Evolutionary conservation across 768 basidiomycete species (phyloP).

Genomic region (Phallus indusiatus): DNA sequence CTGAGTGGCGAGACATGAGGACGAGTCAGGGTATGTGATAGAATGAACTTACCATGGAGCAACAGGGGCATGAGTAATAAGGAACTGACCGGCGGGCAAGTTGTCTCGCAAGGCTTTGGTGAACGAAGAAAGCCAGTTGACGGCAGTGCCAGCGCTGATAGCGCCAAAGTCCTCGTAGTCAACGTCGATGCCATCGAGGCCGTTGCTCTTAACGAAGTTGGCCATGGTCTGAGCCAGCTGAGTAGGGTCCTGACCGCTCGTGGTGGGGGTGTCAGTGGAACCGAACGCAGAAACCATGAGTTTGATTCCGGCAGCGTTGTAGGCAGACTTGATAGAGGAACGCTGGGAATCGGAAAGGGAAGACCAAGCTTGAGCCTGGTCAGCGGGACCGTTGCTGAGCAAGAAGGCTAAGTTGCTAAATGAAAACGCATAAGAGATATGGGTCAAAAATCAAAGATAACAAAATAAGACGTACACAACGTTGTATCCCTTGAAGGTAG

Average conservation of each 20-base stretch:
- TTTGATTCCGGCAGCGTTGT: constrained; percentile 16
- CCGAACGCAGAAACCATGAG: constrained; percentile 17
- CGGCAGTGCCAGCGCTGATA: constrained; percentile 14
- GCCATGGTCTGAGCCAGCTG: constrained; percentile 25
- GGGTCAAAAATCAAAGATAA: constrained; percentile 4
- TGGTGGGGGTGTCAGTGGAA: constrained; percentile 20
- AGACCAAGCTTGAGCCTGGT: constrained; percentile 11
- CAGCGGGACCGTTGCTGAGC: constrained; percentile 8
- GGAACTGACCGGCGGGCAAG: constrained; percentile 15
- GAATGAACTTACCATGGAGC: constrained; percentile 11
- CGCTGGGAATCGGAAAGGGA: constrained; percentile 6
- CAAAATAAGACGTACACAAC: not conserved
- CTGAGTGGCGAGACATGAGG: not conserved
- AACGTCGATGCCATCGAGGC: constrained; percentile 3
- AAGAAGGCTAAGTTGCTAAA: constrained; percentile 11
- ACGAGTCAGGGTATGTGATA: not conserved
- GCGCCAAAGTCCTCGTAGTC: constrained; percentile 15
- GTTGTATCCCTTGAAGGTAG: not conserved
- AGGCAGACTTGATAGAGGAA: constrained; percentile 14
- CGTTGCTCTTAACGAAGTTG: constrained; percentile 24
- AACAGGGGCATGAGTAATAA: constrained; percentile 15
- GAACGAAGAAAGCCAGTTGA: constrained; percentile 17
- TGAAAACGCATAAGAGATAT: not conserved
- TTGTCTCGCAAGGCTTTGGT: constrained; percentile 16
- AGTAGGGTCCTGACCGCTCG: constrained; percentile 23